Percentiles rank a stretch among this genome's conserved stretches.
Conservation (phyloP, 2,329 filamentous ascomycete genomes). For the Cadophora sp. region DNA sequence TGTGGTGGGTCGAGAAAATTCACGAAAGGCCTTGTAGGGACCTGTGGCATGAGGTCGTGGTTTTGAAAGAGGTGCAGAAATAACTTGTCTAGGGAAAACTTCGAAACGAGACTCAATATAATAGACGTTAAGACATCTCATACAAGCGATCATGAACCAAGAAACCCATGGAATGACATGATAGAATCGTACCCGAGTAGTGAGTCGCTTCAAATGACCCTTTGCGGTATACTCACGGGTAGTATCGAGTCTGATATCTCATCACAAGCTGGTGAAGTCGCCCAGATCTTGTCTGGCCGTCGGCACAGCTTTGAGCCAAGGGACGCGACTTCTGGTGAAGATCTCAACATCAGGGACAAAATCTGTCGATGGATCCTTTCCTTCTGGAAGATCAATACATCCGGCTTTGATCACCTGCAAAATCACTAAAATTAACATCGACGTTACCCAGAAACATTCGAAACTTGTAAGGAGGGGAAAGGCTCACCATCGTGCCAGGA, state of each 20-base stretch:
- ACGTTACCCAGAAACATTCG: not conserved
- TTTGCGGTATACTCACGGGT: too few species aligned
- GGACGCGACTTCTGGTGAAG: slow-evolving; percentile 34
- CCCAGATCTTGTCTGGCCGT: slow-evolving; percentile 33
- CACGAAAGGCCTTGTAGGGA: slow-evolving; percentile 20
- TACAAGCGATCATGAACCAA: too few species aligned
- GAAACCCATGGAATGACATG: too few species aligned
- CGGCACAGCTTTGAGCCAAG: slow-evolving; percentile 32
- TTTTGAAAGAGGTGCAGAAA: not conserved
- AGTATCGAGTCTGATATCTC: too few species aligned
- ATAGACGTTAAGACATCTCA: too few species aligned
- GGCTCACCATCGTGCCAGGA: not conserved
- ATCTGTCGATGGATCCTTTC: slow-evolving; percentile 24
- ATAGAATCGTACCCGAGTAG: too few species aligned
- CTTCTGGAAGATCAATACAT: slow-evolving; percentile 31
- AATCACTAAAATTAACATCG: not conserved
- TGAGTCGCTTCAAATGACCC: too few species aligned
- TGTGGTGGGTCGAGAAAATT: slow-evolving; percentile 24
- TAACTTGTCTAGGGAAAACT: not conserved
- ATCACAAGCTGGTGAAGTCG: slow-evolving; percentile 26
- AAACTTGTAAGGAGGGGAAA: too few species aligned
- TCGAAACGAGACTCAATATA: not conserved
- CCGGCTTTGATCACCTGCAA: slow-evolving; percentile 32
- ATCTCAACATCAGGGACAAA: slow-evolving; percentile 36
- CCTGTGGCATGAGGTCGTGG: slow-evolving; percentile 22